Base-by-base conservation (phyloP, 129 eudicot species). In the Flaveria ramosissima region DNA sequence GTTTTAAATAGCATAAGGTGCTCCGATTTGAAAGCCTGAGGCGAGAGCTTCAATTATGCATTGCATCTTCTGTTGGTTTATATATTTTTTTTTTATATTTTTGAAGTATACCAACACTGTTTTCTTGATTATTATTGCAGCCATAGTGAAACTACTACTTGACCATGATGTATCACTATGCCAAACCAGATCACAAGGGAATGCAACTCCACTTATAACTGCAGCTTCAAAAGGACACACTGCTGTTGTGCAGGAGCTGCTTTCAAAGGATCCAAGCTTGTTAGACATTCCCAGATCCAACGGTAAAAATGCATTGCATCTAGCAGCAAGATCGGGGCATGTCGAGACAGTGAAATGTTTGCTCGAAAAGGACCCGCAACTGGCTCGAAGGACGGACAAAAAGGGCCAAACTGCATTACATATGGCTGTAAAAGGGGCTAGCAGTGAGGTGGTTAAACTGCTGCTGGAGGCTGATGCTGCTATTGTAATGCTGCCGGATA, bases 361-460 rank as follows among this genome's bases (percentile, higher is more conserved):
- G 83, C 89, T 91, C 39, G 78, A 83, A 23, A 91, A 77, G 76
- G 97, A 91, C 70, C 79, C 97, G 2, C 83, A 78, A 56, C 72
- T 91, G 83, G 97, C 91, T 36, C 71, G 86, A 60, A 88, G 81
- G 82, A 86, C 88, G 4, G 97, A 91, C 76, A 91, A 86, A 78
- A 91, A 91, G 75, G 91, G 93, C 6, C 97, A 91, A 77, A 88
- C 97, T 47, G 93, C 93, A 3, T 80, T 91, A 68, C 97, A 91
- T 77, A 88, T 91, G 97, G 97, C 93, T 72, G 97, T 88, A 26
- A 91, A 91, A 86, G 97, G 93, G 55, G 73, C 65, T 48, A 86
- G 78, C 74, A 62, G 75, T 24, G 97, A 91, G 79, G 92, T 85
- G 9, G 94, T 91, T 23, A 85, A 76, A 48, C 79, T 85, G 77